These are phyloP conservation scores for Agroathelia rolfsii DNA, from an alignment of 1,284 basidiomycete species.

Conservation along the genomic window DNA sequence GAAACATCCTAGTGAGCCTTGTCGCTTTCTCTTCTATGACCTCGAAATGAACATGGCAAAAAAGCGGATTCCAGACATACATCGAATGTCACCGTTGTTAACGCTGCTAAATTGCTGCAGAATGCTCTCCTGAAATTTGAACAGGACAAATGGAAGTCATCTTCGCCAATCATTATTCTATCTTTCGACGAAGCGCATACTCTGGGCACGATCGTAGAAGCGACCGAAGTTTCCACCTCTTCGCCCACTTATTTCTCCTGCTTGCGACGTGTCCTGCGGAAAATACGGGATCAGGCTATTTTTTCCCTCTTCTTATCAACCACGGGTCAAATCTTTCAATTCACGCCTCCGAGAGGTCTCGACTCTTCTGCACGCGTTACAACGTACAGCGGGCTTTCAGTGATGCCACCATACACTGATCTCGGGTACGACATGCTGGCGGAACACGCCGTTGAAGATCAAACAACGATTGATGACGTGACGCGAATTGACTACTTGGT, in stretches of 20 bases:
- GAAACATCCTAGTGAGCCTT: no score
- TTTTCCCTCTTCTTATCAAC: constrained; percentile 17
- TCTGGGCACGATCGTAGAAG: no score
- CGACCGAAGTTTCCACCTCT: no score
- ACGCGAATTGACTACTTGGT: constrained; percentile 8
- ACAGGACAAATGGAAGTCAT: no score
- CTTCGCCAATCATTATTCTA: constrained; percentile 8
- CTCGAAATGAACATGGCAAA: no score
- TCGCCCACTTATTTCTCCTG: constrained; percentile 5
- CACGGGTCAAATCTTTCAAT: constrained; percentile 12
- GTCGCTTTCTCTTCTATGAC: no score
- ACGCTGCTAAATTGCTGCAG: no score
- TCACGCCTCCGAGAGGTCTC: constrained; percentile 4
- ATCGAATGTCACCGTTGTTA: no score
- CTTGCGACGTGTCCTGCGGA: constrained; percentile 5
- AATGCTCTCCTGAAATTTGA: no score
- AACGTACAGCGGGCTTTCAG: not conserved
- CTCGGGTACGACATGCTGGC: constrained; percentile 8
- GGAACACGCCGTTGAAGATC: not conserved
- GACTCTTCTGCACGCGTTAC: constrained; percentile 5
- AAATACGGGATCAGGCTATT: constrained; percentile 6
- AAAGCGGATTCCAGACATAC: no score
- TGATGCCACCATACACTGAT: constrained; percentile 4
- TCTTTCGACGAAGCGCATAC: constrained; percentile 13
- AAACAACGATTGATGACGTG: constrained; percentile 5